phyloP scores from a whole-genome alignment of 2,329 filamentous ascomycete species.

The Aureobasidium sp. region DNA sequence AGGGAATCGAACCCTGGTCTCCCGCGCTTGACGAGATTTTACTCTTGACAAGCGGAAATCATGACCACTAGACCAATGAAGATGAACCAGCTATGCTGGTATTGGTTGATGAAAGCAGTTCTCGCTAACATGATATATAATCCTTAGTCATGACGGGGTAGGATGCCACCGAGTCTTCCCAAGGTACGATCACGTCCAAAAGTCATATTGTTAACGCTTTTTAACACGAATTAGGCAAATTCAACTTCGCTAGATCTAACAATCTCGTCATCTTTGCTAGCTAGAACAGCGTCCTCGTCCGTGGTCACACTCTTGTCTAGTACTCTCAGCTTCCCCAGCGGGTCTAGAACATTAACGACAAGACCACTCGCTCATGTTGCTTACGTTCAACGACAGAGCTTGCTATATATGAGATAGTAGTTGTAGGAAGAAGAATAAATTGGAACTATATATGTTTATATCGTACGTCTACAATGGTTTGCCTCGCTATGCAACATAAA shows the following conservation, averaged over 20 bases:
- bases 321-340: constrained; percentile 44
- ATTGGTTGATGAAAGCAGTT: background rate
- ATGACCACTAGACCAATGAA: constrained; percentile 13
- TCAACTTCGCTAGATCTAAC: constrained; percentile 51
- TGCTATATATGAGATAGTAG: too few relatives aligned
- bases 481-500: too few relatives aligned
- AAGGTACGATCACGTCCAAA: too few relatives aligned
- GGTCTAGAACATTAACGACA: constrained; percentile 50
- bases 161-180: too few relatives aligned
- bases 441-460: too few relatives aligned
- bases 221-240: constrained; percentile 29
- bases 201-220: too few relatives aligned
- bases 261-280: constrained; percentile 51
- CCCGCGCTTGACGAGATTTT: constrained; percentile 17
- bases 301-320: constrained; percentile 61
- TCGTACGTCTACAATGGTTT: too few relatives aligned
- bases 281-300: constrained; percentile 49
- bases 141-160: background rate
- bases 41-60: constrained; percentile 12
- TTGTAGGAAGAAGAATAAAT: too few relatives aligned
- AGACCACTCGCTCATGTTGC: constrained; percentile 24
- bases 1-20: constrained; percentile 27
- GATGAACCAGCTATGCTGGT: constrained; percentile 7
- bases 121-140: background rate
- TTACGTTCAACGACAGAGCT: too few relatives aligned